Conservation (phyloP, 345 rosid species). For the Geranium brycei region DNA sequence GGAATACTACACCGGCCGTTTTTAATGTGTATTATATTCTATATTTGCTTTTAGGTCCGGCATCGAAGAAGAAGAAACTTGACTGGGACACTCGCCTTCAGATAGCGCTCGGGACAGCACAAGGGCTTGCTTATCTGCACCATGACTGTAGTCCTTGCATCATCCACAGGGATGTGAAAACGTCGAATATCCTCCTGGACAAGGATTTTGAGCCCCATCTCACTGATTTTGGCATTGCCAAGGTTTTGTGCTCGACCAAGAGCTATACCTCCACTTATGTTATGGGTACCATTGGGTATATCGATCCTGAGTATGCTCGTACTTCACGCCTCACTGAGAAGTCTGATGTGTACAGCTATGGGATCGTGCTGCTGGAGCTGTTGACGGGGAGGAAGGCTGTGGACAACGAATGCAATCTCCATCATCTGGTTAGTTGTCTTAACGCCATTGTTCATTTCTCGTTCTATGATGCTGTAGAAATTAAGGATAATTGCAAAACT, state of each 20-base stretch:
- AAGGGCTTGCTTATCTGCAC: constrained; percentile 84
- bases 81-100: constrained; percentile 76
- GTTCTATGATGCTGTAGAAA: too few relatives aligned
- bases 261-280: constrained; percentile 69
- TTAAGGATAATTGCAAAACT: too few relatives aligned
- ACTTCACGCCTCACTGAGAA: constrained; percentile 90
- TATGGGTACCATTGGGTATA: constrained; percentile 95
- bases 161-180: constrained; percentile 89
- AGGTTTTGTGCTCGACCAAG: constrained; percentile 64
- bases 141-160: constrained; percentile 94
- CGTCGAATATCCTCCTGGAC: constrained; percentile 79
- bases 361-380: constrained; percentile 80
- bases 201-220: constrained; percentile 83
- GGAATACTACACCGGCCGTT: too few relatives aligned
- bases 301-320: constrained; percentile 94
- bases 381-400: constrained; percentile 85
- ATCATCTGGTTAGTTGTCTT: constrained; percentile 58
- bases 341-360: constrained; percentile 90
- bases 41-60: constrained; percentile 33
- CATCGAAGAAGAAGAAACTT: constrained; percentile 58
- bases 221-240: constrained; percentile 96
- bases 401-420: constrained; percentile 83
- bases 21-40: neutral
- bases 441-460: neutral
- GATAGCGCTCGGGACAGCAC: constrained; percentile 86